These are phyloP conservation scores for Neurospora terricola DNA, from an alignment of 495 filamentous ascomycete genomes.

Conservation along the genomic window DNA sequence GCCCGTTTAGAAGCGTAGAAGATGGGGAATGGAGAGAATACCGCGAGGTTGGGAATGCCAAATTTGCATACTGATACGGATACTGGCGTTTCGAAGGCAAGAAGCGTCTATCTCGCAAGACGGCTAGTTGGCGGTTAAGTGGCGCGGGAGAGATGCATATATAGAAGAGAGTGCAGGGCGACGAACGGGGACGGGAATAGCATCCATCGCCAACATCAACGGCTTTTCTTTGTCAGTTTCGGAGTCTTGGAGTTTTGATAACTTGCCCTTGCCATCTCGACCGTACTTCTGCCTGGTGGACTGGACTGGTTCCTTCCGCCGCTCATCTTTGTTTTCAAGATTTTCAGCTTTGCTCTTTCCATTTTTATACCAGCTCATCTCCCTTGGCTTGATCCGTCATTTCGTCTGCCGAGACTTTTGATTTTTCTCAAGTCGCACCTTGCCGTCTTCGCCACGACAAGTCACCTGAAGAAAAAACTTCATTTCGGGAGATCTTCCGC, in stretches of 20 bases:
- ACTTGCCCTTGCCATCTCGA: not conserved
- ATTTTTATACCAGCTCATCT: not conserved
- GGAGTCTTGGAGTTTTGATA: not conserved
- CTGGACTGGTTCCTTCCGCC: not conserved
- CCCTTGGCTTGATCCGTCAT: not conserved
- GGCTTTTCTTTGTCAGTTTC: not conserved
- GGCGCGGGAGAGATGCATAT: not conserved
- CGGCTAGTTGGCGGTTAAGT: conserved; percentile 4
- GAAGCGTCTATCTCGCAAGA: not conserved
- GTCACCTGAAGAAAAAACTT: not conserved
- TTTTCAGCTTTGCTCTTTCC: not conserved
- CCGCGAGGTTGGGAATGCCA: not conserved
- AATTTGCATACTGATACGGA: not conserved
- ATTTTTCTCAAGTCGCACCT: not conserved
- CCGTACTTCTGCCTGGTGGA: not conserved
- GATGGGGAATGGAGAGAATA: not conserved
- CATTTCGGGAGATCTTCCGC: not conserved
- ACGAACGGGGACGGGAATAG: not conserved
- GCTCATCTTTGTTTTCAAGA: not conserved
- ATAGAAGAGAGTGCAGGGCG: not conserved
- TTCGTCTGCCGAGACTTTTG: not conserved
- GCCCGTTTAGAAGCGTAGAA: not conserved
- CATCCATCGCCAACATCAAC: not conserved
- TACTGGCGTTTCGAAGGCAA: not conserved
- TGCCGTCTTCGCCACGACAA: not conserved